phyloP scores from a whole-genome alignment of 306 rosid species.

The Purshia tridentata region DNA sequence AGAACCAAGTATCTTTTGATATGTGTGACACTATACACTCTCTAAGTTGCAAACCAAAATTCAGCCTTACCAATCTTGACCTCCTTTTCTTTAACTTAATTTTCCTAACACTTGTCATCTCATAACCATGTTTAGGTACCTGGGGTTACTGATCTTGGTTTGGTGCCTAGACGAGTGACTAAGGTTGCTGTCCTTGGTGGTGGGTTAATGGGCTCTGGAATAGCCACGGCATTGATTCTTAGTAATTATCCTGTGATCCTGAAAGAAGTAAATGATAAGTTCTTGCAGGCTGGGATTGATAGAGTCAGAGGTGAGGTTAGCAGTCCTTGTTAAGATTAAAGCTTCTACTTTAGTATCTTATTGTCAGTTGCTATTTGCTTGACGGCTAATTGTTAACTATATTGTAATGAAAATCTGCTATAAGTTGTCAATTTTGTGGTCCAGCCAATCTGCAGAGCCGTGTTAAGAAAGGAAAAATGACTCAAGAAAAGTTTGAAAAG shows the following conservation, averaged over 20 bases:
- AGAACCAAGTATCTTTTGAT: background rate
- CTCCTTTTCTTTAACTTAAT: background rate
- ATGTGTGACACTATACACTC: background rate
- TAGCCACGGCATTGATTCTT: constrained; percentile 79
- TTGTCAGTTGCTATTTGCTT: constrained; percentile 4
- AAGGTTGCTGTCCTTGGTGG: constrained; percentile 95
- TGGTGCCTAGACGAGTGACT: constrained; percentile 68
- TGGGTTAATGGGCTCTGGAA: constrained; percentile 98
- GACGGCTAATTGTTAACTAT: background rate
- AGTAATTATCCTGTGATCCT: constrained; percentile 75
- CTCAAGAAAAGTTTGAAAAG: constrained; percentile 71
- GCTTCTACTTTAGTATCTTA: constrained; percentile 23
- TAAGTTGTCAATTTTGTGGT: constrained; percentile 15
- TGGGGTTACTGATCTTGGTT: constrained; percentile 80
- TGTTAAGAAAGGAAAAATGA: constrained; percentile 76
- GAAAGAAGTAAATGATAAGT: constrained; percentile 85
- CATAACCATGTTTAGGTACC: constrained; percentile 58
- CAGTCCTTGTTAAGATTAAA: background rate
- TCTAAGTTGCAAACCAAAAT: background rate
- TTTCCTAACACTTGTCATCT: background rate
- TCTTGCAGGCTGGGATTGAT: constrained; percentile 80
- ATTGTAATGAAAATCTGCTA: background rate
- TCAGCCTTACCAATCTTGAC: background rate
- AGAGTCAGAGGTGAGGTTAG: constrained; percentile 79
- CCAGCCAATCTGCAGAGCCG: constrained; percentile 89